Conservation (phyloP, 176 grass and related monocot species). For the Eragrostis curvula region DNA sequence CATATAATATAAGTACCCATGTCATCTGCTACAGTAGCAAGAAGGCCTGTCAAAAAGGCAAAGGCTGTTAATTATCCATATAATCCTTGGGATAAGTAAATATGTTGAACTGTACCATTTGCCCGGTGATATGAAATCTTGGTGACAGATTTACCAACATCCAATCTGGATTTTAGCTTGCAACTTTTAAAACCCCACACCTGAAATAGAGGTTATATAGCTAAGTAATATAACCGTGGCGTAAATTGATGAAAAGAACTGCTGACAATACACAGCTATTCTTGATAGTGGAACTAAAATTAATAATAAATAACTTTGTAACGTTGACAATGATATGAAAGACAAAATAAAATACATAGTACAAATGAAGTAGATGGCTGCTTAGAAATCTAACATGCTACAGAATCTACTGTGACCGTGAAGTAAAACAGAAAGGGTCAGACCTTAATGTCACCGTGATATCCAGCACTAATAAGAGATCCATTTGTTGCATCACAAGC, state of each 20-base stretch:
- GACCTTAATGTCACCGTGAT: slow-evolving; percentile 95
- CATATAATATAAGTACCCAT: slow-evolving; percentile 78
- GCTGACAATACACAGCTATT: background rate
- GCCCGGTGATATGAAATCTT: slow-evolving; percentile 89
- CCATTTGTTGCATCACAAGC: slow-evolving; percentile 90
- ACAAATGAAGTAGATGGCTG: background rate
- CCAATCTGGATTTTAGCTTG: slow-evolving; percentile 71
- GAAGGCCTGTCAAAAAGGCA: slow-evolving; percentile 72
- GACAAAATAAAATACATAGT: background rate
- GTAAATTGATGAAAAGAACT: slow-evolving; percentile 7
- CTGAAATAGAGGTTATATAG: slow-evolving; percentile 50
- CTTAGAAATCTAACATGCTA: background rate
- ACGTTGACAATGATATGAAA: background rate
- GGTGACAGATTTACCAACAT: slow-evolving; percentile 70
- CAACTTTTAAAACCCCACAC: slow-evolving; percentile 88
- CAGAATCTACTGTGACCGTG: background rate
- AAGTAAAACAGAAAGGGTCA: slow-evolving; percentile 10
- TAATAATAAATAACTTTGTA: background rate
- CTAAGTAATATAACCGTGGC: slow-evolving; percentile 5
- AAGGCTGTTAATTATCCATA: slow-evolving; percentile 39
- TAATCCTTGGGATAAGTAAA: slow-evolving; percentile 21
- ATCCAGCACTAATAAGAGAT: slow-evolving; percentile 85
- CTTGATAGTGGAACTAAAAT: slow-evolving; percentile 28
- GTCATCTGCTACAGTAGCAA: slow-evolving; percentile 82
- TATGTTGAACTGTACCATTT: slow-evolving; percentile 70